These are phyloP conservation scores for Sideroxylon spinosum DNA, from an alignment of 179 eudicot species.

Conservation along the genomic window DNA sequence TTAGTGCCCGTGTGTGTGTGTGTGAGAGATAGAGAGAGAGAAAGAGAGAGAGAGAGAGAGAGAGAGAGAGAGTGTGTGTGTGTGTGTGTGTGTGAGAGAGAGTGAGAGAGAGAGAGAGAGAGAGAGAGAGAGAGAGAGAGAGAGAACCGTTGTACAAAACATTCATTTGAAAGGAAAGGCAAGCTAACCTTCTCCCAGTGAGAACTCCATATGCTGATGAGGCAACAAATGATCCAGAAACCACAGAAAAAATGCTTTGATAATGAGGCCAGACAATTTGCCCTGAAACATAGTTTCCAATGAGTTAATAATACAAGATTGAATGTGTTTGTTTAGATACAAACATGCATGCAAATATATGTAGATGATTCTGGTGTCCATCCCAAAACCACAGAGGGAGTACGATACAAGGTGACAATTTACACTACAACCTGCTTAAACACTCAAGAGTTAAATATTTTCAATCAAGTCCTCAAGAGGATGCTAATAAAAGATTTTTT, in stretches of 20 bases:
- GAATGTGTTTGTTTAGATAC: background rate
- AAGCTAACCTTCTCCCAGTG: constrained; percentile 67
- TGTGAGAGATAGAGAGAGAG: no score
- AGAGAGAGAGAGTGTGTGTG: background rate
- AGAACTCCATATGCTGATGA: constrained; percentile 69
- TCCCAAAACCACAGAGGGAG: no score
- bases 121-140: background rate
- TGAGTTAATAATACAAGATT: background rate
- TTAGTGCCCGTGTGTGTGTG: background rate
- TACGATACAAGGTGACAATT: no score
- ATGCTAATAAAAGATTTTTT: no score
- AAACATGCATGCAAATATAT: background rate
- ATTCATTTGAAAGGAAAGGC: background rate
- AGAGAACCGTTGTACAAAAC: background rate
- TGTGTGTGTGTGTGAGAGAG: no score
- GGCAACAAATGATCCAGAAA: constrained; percentile 41
- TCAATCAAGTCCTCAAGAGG: no score
- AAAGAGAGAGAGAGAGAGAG: background rate
- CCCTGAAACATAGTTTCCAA: constrained; percentile 43
- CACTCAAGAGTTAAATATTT: no score
- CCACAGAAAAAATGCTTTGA: constrained; percentile 32
- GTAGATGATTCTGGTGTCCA: no score
- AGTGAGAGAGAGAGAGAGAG: background rate
- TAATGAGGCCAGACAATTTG: constrained; percentile 66
- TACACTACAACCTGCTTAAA: no score